phyloP scores from a whole-genome alignment of 768 basidiomycete species.

The Erythrobasidium yunnanense region DNA sequence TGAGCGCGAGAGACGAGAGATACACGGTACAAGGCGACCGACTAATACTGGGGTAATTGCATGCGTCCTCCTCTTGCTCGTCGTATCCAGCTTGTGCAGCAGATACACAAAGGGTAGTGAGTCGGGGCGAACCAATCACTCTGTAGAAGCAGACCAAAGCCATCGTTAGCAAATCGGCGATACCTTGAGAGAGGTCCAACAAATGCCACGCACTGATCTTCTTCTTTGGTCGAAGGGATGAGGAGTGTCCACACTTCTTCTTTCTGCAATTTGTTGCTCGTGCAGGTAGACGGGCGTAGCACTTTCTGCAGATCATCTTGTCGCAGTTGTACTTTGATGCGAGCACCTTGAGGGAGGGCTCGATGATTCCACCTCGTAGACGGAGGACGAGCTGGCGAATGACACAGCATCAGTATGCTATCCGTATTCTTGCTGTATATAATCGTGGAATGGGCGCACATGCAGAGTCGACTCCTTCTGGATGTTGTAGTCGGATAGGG shows the following conservation, averaged over 20 bases:
- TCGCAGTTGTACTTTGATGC: constrained; percentile 66
- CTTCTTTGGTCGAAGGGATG: constrained; percentile 59
- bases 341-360: constrained; percentile 94
- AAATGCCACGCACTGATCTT: constrained; percentile 48
- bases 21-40: too few species aligned
- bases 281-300: constrained; percentile 97
- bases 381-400: constrained; percentile 36
- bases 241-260: constrained; percentile 62
- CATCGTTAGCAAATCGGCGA: too few species aligned
- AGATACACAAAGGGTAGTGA: too few species aligned
- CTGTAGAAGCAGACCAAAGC: too few species aligned
- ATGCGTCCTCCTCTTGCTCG: too few species aligned
- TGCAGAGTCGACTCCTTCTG: constrained; percentile 66
- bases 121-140: too few species aligned
- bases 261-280: constrained; percentile 99
- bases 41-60: too few species aligned
- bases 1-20: too few species aligned
- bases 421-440: background rate
- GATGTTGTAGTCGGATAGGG: constrained; percentile 78
- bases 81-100: too few species aligned
- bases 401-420: background rate
- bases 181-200: too few species aligned
- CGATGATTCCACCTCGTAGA: constrained; percentile 96
- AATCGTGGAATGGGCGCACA: constrained; percentile 57
- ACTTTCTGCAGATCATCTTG: constrained; percentile 93